Base-by-base conservation (phyloP, 2,329 filamentous ascomycete species). In the Hawksworthiomyces lignivorus region DNA sequence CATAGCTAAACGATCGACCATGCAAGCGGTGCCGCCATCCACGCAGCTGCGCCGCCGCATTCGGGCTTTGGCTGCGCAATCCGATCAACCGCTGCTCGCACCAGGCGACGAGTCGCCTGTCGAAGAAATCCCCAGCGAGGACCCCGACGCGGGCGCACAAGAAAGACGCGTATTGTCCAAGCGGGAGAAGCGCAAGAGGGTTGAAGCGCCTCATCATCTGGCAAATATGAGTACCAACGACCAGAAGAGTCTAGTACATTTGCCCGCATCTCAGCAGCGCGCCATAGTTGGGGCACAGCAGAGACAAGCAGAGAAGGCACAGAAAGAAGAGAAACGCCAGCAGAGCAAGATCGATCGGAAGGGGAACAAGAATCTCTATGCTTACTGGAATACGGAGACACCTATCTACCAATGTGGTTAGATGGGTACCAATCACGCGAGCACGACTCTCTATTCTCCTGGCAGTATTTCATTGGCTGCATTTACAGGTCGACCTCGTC, bases 301-400 rank as follows among this genome's bases (percentile, higher is more conserved):
- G 35, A 24, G 41, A 15, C 54, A 58, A 39, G 33, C 48, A 29
- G 50, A 55, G 6, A 55, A 54, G 46, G 53, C 48, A 37, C 52
- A 56, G 30, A 56, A 54, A 21, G 51, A 52, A 17, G 56, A 59
- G 51, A 48, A 46, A 9, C 48, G 56, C 15, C 47, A 48, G 42
- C 52, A 49, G 44, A 29, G 44, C 14, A 56, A 46, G 19, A 49
- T 59, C 11, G 56, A 60, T 27, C 50, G 54, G 7, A 59, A 59
- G 48, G 57, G 56, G 26, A 60, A 60, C 40, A 60, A 59, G 51
- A 60, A 58, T 36, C 20, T 58, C 46, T 57, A 59, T 42, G 55
- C 56, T 1, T 59, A 59, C 41, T 59, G 57, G 57, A n/a, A 47
- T 18, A 59, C 56, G 2, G 57, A 59, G 22, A 59, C 56, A 26